Evolutionary conservation across 176 grass and related monocot genomes (phyloP), one percentile per base, ranked within the genome.

Genomic region (Dendrocalamus sinicus): DNA sequence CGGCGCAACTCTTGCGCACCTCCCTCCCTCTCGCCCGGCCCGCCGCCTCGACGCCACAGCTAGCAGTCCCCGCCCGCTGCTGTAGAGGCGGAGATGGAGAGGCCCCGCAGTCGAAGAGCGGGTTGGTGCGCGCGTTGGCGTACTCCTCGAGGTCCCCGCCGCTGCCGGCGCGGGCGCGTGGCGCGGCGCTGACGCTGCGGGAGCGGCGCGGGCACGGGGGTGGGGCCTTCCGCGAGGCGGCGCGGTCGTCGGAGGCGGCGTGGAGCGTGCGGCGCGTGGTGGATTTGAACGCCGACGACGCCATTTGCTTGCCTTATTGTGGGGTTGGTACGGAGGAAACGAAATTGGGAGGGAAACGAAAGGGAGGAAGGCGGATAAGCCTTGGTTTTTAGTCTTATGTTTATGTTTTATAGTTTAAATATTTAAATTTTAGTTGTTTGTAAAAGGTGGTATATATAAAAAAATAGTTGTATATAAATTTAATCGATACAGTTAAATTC

Each of bases 261-360:
- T 72, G 65, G 54, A 83, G 43, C 11, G 53, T 41, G 30, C 80
- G 86, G 86, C 80, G 80, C 44, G 80, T 72, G 80, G 74, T 84
- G 55, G 86, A 84, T 52, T 71, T 88, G 80, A 78, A 88, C 54
- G 86, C 80, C 66, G 86, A 70, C 45, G 80, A 88, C 44, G 86
- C 86, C 86, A 88, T 88, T 22, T 19, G 52, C 24, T 59, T 68
- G 74, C 40, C 17, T 77, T 47, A 60, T 12, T n/a, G n/a, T n/a
- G n/a, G n/a, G n/a, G n/a, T n/a, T n/a, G n/a, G n/a, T n/a, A n/a
- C n/a, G n/a, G n/a, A n/a, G n/a, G n/a, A n/a, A n/a, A n/a, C n/a
- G n/a, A n/a, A n/a, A n/a, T n/a, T 57, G 62, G 63, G 73, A 41
- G 62, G 67, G 48, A 67, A 80, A 69, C 24, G 40, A 26, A 73